Conservation (phyloP, 2,329 filamentous ascomycete genomes). For the Trichoderma oligosporum region DNA sequence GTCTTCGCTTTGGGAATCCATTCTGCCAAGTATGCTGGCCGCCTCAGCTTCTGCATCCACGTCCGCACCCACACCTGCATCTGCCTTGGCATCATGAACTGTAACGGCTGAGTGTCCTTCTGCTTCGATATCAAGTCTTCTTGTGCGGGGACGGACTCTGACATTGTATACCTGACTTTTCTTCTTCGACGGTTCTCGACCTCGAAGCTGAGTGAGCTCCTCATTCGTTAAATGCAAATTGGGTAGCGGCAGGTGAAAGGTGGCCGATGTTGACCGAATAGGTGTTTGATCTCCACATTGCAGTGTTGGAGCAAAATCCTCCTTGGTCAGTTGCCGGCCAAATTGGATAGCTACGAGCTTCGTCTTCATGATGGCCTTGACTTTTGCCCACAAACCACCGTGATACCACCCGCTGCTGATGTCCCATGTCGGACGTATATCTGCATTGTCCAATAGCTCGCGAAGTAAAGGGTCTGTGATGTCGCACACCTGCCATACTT, state of each 20-base stretch:
- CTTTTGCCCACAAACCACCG: slow-evolving; percentile 76
- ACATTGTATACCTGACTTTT: slow-evolving; percentile 37
- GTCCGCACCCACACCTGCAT: not conserved
- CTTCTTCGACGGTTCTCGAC: slow-evolving; percentile 35
- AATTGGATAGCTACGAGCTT: slow-evolving; percentile 70
- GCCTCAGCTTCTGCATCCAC: slow-evolving; percentile 5
- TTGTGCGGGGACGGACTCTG: slow-evolving; percentile 23
- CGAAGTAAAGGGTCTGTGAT: slow-evolving; percentile 75
- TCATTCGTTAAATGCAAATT: slow-evolving; percentile 36
- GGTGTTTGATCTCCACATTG: slow-evolving; percentile 36
- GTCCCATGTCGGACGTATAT: slow-evolving; percentile 58
- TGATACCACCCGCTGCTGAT: slow-evolving; percentile 77
- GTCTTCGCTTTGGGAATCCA: slow-evolving; percentile 12
- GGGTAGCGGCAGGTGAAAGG: slow-evolving; percentile 34
- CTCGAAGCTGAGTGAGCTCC: slow-evolving; percentile 35
- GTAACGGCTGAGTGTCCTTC: slow-evolving; percentile 22
- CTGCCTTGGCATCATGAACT: slow-evolving; percentile 22
- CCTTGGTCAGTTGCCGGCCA: slow-evolving; percentile 45
- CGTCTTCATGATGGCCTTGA: slow-evolving; percentile 80
- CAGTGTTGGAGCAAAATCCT: slow-evolving; percentile 36
- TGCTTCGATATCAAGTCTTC: not conserved
- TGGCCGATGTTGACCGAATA: slow-evolving; percentile 29
- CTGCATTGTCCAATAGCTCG: slow-evolving; percentile 60
- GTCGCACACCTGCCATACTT: slow-evolving; percentile 93
- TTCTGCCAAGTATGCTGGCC: slow-evolving; percentile 9